phyloP scores from a whole-genome alignment of 371 early-diverging fungal species.

The Dentiscutata heterogama region DNA sequence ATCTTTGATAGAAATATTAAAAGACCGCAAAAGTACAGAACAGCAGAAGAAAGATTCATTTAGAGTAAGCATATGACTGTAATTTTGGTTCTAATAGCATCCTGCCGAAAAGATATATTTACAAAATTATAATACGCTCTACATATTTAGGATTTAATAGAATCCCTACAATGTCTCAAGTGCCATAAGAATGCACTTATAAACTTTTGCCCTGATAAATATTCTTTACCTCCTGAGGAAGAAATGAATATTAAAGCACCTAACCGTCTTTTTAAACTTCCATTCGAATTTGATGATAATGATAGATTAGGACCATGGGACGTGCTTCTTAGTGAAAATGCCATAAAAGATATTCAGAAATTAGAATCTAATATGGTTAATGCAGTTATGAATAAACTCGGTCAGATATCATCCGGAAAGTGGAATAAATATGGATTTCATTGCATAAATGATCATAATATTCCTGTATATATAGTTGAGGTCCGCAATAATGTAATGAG shows the following conservation, averaged over 20 bases:
- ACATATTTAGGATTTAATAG: neutral
- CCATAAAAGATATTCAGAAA: conserved; percentile 20
- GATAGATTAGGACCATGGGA: conserved; percentile 43
- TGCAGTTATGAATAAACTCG: neutral
- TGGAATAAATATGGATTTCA: neutral
- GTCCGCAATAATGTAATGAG: neutral
- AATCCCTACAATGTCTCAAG: neutral
- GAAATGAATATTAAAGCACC: neutral
- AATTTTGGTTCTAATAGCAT: neutral
- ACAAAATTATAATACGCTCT: too few species aligned
- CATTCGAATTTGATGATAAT: conserved; percentile 42
- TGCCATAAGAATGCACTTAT: conserved; percentile 3
- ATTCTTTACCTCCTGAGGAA: too few species aligned
- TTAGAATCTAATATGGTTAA: neutral
- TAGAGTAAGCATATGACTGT: neutral
- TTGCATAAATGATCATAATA: neutral
- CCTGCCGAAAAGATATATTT: neutral
- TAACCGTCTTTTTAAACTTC: neutral
- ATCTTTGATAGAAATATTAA: neutral
- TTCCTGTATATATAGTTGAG: conserved; percentile 15
- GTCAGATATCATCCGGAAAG: conserved; percentile 16
- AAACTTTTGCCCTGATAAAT: neutral
- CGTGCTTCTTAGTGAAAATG: conserved; percentile 13
- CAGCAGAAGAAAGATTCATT: conserved; percentile 28
- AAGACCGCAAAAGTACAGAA: neutral